These are phyloP conservation scores for Suillus ampliporus DNA, from an alignment of 768 basidiomycete species.

Conservation along the genomic window DNA sequence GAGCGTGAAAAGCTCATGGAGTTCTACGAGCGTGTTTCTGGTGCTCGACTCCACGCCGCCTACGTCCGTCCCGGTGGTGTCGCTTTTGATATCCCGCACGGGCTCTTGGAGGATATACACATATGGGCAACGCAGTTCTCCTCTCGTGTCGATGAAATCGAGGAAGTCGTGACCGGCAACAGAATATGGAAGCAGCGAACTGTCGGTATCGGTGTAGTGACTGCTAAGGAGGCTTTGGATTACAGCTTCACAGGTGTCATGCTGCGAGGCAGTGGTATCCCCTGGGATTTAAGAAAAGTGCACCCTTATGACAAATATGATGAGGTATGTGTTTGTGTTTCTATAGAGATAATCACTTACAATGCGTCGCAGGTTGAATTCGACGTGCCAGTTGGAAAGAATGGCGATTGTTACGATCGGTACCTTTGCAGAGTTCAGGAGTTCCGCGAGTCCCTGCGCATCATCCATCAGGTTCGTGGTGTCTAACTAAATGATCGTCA, in stretches of 20 bases:
- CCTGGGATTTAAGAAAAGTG: conserved; percentile 94
- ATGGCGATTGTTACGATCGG: conserved; percentile 97
- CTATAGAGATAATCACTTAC: not conserved
- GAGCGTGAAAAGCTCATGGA: conserved; percentile 99
- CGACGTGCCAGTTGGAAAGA: conserved; percentile 94
- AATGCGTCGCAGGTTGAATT: conserved; percentile 77
- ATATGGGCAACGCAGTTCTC: conserved; percentile 97
- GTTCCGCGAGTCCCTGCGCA: conserved; percentile 92
- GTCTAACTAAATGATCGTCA: not conserved
- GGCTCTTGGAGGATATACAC: conserved; percentile 98
- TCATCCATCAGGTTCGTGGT: conserved; percentile 71
- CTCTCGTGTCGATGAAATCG: conserved; percentile 92
- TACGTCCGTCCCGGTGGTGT: conserved; percentile 98
- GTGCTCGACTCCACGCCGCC: conserved; percentile 96
- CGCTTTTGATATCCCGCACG: conserved; percentile 96
- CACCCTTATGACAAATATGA: conserved; percentile 96
- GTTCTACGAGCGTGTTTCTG: conserved; percentile 99
- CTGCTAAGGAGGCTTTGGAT: conserved; percentile 89
- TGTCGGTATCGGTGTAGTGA: conserved; percentile 87
- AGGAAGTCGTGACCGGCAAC: conserved; percentile 97
- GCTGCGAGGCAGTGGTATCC: conserved; percentile 90
- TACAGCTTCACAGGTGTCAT: conserved; percentile 97
- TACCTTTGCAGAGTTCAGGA: conserved; percentile 98
- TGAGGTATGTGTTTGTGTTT: conserved; percentile 56
- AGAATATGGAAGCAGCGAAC: conserved; percentile 98